These are phyloP conservation scores for Uncinocarpus reesii DNA, from an alignment of 2,329 filamentous ascomycete species.

Conservation along the genomic window DNA sequence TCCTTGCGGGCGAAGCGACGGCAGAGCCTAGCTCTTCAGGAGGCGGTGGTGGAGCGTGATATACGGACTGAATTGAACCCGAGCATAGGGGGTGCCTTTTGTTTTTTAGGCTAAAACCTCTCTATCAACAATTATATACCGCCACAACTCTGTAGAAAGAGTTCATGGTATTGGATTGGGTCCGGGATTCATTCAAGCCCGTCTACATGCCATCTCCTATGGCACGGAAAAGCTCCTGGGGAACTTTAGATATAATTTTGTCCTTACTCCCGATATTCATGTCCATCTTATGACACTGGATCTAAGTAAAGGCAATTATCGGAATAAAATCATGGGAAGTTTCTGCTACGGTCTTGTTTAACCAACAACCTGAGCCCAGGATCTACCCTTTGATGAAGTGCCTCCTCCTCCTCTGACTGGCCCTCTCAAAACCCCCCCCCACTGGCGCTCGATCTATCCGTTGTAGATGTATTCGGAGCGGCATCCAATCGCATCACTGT, in stretches of 20 bases:
- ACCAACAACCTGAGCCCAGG: not conserved
- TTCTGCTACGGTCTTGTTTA: not conserved
- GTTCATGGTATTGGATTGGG: no score
- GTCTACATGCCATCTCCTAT: no score
- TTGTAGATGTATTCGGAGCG: not conserved
- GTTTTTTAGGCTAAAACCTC: no score
- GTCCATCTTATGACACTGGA: no score
- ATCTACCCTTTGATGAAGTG: constrained; percentile 2
- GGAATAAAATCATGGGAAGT: not conserved
- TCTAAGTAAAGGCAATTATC: no score
- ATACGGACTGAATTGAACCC: not conserved
- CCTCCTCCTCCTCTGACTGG: not conserved
- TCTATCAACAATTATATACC: no score
- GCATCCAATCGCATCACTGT: not conserved
- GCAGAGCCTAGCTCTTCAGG: not conserved
- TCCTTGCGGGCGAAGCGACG: constrained; percentile 35
- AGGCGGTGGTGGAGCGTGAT: constrained; percentile 1
- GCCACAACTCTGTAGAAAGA: no score
- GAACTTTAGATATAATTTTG: no score
- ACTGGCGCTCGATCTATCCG: not conserved
- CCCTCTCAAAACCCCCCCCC: not conserved
- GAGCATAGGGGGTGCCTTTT: not conserved
- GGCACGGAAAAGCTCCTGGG: no score
- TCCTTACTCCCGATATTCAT: no score
- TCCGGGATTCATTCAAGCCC: no score